Conservation (phyloP, 2,329 filamentous ascomycete species). For the Trichoderma arundinaceum region DNA sequence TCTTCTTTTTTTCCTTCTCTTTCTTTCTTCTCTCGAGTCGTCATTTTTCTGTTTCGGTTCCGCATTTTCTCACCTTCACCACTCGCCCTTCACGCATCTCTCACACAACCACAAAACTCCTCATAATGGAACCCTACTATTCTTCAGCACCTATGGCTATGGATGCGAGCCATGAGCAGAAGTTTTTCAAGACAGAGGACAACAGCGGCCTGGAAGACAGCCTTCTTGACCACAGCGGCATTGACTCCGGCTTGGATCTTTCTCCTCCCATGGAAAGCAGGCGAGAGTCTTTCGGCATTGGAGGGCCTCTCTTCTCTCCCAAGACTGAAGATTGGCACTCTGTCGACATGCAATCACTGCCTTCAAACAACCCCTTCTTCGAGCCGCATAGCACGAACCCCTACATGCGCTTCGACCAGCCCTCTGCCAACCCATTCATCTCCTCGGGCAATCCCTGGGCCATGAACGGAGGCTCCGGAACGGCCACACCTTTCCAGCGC, state of each 20-base stretch:
- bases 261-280: constrained; percentile 69
- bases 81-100: constrained; percentile 9
- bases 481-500: constrained; percentile 74
- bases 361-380: constrained; percentile 68
- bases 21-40: not conserved
- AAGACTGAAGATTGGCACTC: constrained; percentile 69
- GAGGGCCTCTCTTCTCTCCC: constrained; percentile 64
- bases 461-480: constrained; percentile 68
- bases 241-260: constrained; percentile 68
- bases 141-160: constrained; percentile 57
- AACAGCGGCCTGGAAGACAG: constrained; percentile 66
- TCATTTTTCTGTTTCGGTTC: constrained; percentile 5
- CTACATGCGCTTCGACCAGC: constrained; percentile 66
- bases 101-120: constrained; percentile 4
- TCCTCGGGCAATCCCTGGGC: constrained; percentile 62
- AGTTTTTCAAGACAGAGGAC: constrained; percentile 66
- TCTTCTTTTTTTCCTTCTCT: not conserved
- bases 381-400: constrained; percentile 63
- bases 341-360: constrained; percentile 67
- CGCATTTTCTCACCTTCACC: constrained; percentile 14
- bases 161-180: constrained; percentile 60
- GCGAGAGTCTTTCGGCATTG: constrained; percentile 66
- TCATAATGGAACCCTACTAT: constrained; percentile 51
- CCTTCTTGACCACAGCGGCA: constrained; percentile 62
- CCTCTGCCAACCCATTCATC: constrained; percentile 51